phyloP scores from a whole-genome alignment of 371 early-diverging fungal genomes.

The Saksenaea oblongispora region DNA sequence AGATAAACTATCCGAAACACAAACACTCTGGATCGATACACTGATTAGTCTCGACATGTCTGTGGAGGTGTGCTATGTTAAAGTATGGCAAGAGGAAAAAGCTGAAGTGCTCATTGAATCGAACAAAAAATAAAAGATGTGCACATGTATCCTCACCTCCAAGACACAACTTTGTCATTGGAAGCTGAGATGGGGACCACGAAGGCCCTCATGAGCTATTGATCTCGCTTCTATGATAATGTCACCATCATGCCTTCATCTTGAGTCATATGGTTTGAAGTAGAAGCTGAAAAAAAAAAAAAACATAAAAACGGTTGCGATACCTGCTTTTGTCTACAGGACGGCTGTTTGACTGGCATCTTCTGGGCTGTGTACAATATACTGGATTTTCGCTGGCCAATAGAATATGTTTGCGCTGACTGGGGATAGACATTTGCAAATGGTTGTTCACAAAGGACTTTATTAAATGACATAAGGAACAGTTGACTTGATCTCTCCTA shows the following conservation, averaged over 20 bases:
- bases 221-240: background rate
- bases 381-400: too few species aligned
- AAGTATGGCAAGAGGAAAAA: slow-evolving; percentile 54
- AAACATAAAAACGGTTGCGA: too few species aligned
- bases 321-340: too few species aligned
- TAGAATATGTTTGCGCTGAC: too few species aligned
- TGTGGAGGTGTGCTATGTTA: slow-evolving; percentile 70
- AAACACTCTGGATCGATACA: slow-evolving; percentile 73
- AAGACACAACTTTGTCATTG: background rate
- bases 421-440: too few species aligned
- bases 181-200: background rate
- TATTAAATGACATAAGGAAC: too few species aligned
- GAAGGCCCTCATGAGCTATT: background rate
- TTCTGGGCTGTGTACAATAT: too few species aligned
- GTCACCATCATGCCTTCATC: background rate
- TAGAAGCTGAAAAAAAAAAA: background rate
- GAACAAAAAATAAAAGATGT: background rate
- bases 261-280: background rate
- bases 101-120: background rate
- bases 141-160: background rate
- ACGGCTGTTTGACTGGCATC: too few species aligned
- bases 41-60: slow-evolving; percentile 51
- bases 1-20: slow-evolving; percentile 75
- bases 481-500: too few species aligned
- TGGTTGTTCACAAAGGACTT: too few species aligned